A percentile compares a stretch with the other conserved stretches of the same genome.
phyloP scores from a whole-genome alignment of 2,329 filamentous ascomycete species.

The Harringtonia lauricola region DNA sequence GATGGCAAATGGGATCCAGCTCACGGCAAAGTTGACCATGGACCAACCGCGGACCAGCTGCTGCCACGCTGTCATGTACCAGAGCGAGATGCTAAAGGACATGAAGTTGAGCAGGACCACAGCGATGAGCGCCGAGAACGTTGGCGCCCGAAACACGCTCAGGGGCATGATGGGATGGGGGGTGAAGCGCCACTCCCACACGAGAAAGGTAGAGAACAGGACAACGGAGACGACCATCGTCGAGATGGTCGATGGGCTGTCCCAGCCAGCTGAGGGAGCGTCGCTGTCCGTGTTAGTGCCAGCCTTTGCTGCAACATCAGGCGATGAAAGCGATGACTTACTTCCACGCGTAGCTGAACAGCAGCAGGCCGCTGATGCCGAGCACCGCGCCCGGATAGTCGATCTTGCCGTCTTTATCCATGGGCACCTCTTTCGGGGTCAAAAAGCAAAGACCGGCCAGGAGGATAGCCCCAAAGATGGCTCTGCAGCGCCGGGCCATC shows the following conservation, averaged over 20 bases:
- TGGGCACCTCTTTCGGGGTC: constrained; percentile 15
- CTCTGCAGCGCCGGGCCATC: not conserved
- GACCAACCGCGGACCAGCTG: constrained; percentile 28
- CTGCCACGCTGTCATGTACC: constrained; percentile 11
- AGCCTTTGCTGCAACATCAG: too few species aligned
- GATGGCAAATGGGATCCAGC: constrained; percentile 29
- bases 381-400: constrained; percentile 10
- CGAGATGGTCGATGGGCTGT: constrained; percentile 4
- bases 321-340: constrained; percentile 12
- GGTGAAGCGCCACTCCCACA: constrained; percentile 9
- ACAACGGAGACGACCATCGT: constrained; percentile 9
- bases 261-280: constrained; percentile 8
- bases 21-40: constrained; percentile 25
- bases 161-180: constrained; percentile 11
- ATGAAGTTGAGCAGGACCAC: constrained; percentile 11
- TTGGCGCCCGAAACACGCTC: constrained; percentile 9
- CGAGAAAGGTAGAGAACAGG: constrained; percentile 7
- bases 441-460: constrained; percentile 9
- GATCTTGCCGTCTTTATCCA: constrained; percentile 8
- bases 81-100: constrained; percentile 11
- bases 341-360: constrained; percentile 11
- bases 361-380: constrained; percentile 5
- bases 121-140: constrained; percentile 8
- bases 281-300: constrained; percentile 12
- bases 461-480: constrained; percentile 8